Evolutionary conservation across 257 asterid species (phyloP).

Genomic region (Prunella vulgaris): DNA sequence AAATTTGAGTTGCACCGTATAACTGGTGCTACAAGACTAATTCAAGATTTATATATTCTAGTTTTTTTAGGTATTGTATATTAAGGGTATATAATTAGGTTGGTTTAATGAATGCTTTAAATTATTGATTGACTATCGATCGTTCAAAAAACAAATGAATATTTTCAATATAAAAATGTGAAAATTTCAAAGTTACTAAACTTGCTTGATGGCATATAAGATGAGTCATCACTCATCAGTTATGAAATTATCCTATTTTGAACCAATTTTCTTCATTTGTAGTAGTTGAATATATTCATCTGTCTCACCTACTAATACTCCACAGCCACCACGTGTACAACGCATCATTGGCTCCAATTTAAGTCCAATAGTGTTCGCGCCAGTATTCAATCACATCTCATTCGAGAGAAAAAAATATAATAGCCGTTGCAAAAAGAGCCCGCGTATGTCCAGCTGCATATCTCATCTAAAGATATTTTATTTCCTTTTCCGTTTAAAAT

Average conservation of each 20-base stretch:
- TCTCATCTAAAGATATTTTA: not conserved
- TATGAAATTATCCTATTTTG: not conserved
- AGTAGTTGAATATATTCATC: slow-evolving; percentile 20
- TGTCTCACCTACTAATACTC: not conserved
- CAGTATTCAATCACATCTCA: not conserved
- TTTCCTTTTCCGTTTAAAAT: not conserved
- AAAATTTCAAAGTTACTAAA: too few relatives aligned
- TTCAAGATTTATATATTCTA: too few relatives aligned
- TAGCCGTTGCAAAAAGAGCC: slow-evolving; percentile 17
- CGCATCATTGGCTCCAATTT: not conserved
- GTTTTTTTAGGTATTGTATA: too few relatives aligned
- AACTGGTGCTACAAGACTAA: too few relatives aligned
- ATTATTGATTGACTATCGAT: too few relatives aligned
- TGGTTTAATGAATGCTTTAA: too few relatives aligned
- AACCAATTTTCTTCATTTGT: slow-evolving; percentile 4
- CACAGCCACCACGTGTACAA: not conserved
- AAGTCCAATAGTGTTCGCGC: not conserved
- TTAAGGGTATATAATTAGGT: too few relatives aligned
- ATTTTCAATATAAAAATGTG: too few relatives aligned
- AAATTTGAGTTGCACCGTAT: too few relatives aligned
- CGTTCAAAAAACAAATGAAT: too few relatives aligned
- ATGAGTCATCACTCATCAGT: not conserved
- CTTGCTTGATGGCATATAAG: too few relatives aligned
- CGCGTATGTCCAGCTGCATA: slow-evolving; percentile 24
- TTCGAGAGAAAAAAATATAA: too few relatives aligned